Conservation (phyloP, 768 basidiomycete species). For the Kwoniella mangroviensis region DNA sequence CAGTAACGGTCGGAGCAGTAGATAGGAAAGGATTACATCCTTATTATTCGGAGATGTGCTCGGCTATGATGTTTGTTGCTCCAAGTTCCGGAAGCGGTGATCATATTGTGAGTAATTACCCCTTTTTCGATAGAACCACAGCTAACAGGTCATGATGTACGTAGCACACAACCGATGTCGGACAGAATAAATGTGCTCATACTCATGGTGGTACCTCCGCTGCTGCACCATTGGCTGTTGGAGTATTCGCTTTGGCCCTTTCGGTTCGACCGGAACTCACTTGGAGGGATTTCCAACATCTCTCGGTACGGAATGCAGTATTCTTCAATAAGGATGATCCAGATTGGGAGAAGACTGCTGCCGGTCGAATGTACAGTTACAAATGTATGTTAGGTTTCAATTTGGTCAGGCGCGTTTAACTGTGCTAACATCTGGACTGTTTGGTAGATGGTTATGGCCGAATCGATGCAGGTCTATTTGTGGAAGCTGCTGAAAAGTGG, state of each 20-base stretch:
- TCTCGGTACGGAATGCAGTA: slow-evolving; percentile 76
- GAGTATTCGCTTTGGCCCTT: slow-evolving; percentile 87
- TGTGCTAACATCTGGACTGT: not conserved
- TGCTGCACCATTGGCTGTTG: slow-evolving; percentile 94
- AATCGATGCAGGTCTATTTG: slow-evolving; percentile 79
- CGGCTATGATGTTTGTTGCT: slow-evolving; percentile 94
- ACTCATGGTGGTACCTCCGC: slow-evolving; percentile 96
- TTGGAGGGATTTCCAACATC: slow-evolving; percentile 94
- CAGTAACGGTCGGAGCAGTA: slow-evolving; percentile 92
- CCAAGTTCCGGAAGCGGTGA: slow-evolving; percentile 94
- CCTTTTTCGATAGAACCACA: not conserved
- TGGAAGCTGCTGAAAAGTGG: slow-evolving; percentile 82
- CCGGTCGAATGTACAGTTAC: slow-evolving; percentile 75
- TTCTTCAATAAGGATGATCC: slow-evolving; percentile 85
- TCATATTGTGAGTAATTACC: slow-evolving; percentile 72
- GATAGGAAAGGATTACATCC: slow-evolving; percentile 93
- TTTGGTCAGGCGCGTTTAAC: not conserved
- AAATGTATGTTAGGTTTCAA: slow-evolving; percentile 63
- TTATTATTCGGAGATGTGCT: slow-evolving; percentile 95
- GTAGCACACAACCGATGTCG: slow-evolving; percentile 93
- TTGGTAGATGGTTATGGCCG: slow-evolving; percentile 80
- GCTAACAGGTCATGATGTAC: not conserved
- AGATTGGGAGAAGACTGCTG: slow-evolving; percentile 85
- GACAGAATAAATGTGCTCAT: slow-evolving; percentile 76
- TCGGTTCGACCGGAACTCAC: slow-evolving; percentile 89